Percentiles rank a stretch among this genome's conserved stretches.
These are phyloP conservation scores for Scheffersomyces lignicola DNA, from an alignment of 1,139 yeast genomes.

Conservation along the genomic window DNA sequence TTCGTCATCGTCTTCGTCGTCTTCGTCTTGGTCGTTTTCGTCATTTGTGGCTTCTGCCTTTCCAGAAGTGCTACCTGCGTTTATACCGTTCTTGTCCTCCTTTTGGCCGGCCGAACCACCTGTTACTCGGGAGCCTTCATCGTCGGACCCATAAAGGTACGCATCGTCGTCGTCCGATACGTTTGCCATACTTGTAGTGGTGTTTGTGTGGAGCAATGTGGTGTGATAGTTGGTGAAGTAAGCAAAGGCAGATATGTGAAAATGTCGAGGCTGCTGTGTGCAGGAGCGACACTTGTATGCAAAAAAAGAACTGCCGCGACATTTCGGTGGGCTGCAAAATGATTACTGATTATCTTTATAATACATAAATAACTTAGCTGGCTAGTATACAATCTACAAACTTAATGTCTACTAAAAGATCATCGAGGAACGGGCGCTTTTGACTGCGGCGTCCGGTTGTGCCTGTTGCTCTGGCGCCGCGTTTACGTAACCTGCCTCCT, in stretches of 20 bases:
- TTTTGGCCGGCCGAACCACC: too few species aligned
- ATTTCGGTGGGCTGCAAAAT: too few species aligned
- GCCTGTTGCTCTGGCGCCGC: neutral
- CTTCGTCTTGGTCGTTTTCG: constrained; percentile 27
- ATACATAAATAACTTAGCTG: neutral
- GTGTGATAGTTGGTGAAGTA: too few species aligned
- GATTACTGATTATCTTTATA: neutral
- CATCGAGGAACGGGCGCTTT: neutral
- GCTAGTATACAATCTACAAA: neutral
- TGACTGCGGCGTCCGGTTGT: neutral
- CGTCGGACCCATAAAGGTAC: constrained; percentile 78
- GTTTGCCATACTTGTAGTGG: constrained; percentile 19
- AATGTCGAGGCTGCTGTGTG: too few species aligned
- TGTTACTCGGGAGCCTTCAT: constrained; percentile 25
- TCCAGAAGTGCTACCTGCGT: constrained; percentile 1
- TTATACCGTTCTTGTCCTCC: constrained; percentile 16
- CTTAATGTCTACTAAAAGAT: neutral
- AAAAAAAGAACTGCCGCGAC: too few species aligned
- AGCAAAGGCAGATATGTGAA: too few species aligned
- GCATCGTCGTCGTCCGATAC: constrained; percentile 67
- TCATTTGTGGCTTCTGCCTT: constrained; percentile 10
- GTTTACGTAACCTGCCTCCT: constrained; percentile 10
- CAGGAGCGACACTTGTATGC: too few species aligned
- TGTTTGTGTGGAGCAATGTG: too few species aligned
- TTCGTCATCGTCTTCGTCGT: constrained; percentile 32